Evolutionary conservation across 306 rosid species (phyloP), one percentile per base, ranked within the genome.

Genomic region (Fagus sylvatica): DNA sequence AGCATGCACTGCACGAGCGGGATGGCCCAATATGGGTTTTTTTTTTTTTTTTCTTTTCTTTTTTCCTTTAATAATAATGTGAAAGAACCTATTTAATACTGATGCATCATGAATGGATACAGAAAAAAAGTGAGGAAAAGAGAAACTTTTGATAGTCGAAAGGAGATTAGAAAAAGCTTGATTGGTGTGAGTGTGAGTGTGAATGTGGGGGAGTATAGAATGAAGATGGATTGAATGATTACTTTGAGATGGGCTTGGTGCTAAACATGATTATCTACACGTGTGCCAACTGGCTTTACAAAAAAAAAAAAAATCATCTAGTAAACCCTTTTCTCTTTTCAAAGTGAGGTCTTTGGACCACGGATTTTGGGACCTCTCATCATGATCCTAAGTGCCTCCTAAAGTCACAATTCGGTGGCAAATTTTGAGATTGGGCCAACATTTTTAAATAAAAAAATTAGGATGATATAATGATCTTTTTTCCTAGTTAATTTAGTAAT

Each of bases 221-320:
- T 7, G 73, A 62, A 86, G 87, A 85, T 87, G 91, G 91, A 84
- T 67, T 64, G 88, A 81, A 91, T 91, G 88, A 91, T 93, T 91
- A 82, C 71, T 37, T 68, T 68, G 82, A 64, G 87, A 76, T 76
- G 80, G 82, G 85, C 62, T 84, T 79, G 86, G 93, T 91, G 99
- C 91, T 91, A 83, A 92, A 81, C 92, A 95, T 95, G 96, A 95
- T 95, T 89, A 92, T 83, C 60, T 76, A 81, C 91, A 87, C 96
- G 92, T 88, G 95, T 87, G 89, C 79, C 98, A 92, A 88, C 93
- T 87, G 93, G 91, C 88, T 83, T 84, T 79, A 34, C 78, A 37
- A 72, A 87, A 68, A 84, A 69, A 67, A 74, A 76, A 68, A 42
- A 74, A 32, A 53, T 46, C 59, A 1, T 64, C 30, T 62, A 72